Conservation (phyloP, 2,329 filamentous ascomycete genomes). For the Exophiala sp. region DNA sequence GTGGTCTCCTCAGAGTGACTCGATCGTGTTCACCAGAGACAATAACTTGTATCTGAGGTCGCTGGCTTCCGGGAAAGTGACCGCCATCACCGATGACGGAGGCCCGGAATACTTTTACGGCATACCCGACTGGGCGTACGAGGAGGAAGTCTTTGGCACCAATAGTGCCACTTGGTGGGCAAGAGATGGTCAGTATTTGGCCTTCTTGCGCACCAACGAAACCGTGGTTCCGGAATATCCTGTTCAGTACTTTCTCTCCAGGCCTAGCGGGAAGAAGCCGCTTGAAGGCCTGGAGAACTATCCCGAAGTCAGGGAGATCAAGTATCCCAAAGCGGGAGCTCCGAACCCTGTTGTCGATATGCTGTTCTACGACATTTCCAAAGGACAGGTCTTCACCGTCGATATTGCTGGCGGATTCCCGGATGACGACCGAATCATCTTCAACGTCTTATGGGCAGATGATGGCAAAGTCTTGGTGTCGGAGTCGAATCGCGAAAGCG, state of each 20-base stretch:
- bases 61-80: constrained; percentile 53
- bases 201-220: constrained; percentile 91
- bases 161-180: constrained; percentile 95
- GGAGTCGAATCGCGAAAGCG: constrained; percentile 90
- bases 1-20: constrained; percentile 83
- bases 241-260: constrained; percentile 84
- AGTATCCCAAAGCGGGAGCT: constrained; percentile 92
- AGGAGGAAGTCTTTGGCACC: constrained; percentile 73
- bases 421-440: constrained; percentile 81
- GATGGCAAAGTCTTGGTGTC: constrained; percentile 73
- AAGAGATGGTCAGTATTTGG: constrained; percentile 77
- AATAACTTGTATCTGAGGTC: constrained; percentile 86
- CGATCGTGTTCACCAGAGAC: constrained; percentile 78
- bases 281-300: constrained; percentile 73
- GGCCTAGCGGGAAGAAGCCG: constrained; percentile 69
- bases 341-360: constrained; percentile 87
- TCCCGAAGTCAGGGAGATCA: constrained; percentile 84
- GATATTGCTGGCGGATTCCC: constrained; percentile 69
- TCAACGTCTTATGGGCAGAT: constrained; percentile 86
- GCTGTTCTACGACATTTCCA: constrained; percentile 78
- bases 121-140: constrained; percentile 95
- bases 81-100: constrained; percentile 78
- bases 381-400: constrained; percentile 72
- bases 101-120: constrained; percentile 88
- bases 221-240: constrained; percentile 85